phyloP scores from a whole-genome alignment of 1,139 yeast genomes.

The Lodderomyces elongisporus region DNA sequence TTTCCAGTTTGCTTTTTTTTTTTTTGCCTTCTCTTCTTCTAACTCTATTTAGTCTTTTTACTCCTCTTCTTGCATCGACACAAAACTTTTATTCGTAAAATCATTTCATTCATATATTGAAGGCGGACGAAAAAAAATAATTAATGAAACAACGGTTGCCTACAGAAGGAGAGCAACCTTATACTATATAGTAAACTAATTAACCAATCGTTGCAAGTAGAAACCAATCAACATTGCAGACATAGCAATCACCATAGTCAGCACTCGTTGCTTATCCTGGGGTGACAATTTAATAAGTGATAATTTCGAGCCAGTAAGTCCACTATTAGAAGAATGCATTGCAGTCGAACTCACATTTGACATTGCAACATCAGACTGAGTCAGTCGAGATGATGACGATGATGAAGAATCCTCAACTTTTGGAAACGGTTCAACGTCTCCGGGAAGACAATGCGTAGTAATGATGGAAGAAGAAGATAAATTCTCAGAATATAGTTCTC shows the following conservation, averaged over 20 bases:
- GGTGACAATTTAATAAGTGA: constrained; percentile 3
- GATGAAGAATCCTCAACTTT: constrained; percentile 7
- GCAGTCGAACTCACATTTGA: neutral
- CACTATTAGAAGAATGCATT: neutral
- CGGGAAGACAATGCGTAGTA: constrained; percentile 4
- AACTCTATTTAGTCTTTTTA: no score
- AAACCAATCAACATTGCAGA: constrained; percentile 12
- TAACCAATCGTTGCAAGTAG: constrained; percentile 10
- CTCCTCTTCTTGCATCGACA: no score
- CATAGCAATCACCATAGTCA: constrained; percentile 11
- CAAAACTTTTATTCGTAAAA: no score
- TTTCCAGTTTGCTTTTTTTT: no score
- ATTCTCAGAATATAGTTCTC: constrained; percentile 2
- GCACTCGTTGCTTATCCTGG: constrained; percentile 7
- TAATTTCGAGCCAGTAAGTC: neutral
- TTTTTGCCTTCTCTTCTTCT: no score
- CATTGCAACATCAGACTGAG: neutral
- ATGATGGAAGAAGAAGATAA: constrained; percentile 6
- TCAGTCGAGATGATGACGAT: neutral
- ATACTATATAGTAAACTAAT: no score
- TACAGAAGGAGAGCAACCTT: no score
- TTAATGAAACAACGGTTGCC: no score
- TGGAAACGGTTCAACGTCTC: constrained; percentile 13
- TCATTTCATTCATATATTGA: no score
- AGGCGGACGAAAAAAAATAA: no score